Percentiles rank a stretch among this genome's conserved stretches.
Conservation (phyloP, 345 rosid species). For the Eucalyptus sideroxylon region DNA sequence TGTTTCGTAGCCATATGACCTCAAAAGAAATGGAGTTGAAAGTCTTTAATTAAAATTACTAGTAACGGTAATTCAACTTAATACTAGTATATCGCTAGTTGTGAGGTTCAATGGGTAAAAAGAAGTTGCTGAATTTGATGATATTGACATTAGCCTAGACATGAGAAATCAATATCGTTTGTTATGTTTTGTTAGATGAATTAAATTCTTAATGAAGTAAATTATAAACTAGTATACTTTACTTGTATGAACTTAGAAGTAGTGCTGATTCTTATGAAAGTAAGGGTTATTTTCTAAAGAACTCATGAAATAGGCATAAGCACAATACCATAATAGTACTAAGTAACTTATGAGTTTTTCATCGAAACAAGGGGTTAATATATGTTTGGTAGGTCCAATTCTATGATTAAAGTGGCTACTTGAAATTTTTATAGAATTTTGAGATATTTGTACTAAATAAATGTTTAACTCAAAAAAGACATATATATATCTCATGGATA, state of each 20-base stretch:
- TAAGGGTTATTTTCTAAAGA: fast-evolving
- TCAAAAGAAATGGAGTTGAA: fast-evolving
- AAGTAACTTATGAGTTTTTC: fast-evolving
- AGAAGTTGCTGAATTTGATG: fast-evolving
- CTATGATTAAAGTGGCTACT: too few species aligned
- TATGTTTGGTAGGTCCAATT: fast-evolving
- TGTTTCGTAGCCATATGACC: background rate
- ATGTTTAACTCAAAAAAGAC: too few species aligned
- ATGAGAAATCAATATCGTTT: fast-evolving
- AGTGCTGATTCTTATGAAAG: fast-evolving
- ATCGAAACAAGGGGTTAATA: too few species aligned
- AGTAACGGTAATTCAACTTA: fast-evolving
- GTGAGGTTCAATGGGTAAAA: fast-evolving
- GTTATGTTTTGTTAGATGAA: fast-evolving
- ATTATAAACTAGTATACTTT: fast-evolving
- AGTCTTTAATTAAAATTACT: too few species aligned
- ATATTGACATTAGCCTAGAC: fast-evolving
- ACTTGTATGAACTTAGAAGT: fast-evolving
- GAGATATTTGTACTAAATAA: too few species aligned
- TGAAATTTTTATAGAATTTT: too few species aligned
- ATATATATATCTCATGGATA: fast-evolving
- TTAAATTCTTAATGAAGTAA: too few species aligned
- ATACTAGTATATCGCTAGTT: too few species aligned
- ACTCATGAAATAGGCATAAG: fast-evolving
- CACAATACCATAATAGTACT: too few species aligned